These are phyloP conservation scores for Hirschioporus abietinus DNA, from an alignment of 768 basidiomycete genomes.

Conservation along the genomic window DNA sequence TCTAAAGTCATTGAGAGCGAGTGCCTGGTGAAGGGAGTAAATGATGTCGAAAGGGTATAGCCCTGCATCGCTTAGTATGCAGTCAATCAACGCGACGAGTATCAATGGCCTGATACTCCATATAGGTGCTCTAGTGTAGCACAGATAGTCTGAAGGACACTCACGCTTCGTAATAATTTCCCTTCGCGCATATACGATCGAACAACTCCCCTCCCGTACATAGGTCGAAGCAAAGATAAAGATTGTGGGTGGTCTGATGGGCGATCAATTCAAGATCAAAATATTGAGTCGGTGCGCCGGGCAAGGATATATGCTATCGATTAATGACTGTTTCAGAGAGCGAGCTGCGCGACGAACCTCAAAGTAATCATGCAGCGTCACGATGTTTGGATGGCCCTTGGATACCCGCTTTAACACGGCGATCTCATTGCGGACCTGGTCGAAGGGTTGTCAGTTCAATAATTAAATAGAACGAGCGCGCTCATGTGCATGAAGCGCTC, in stretches of 20 bases:
- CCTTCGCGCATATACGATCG: constrained; percentile 96
- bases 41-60: no score
- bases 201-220: constrained; percentile 99
- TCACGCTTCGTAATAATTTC: constrained; percentile 92
- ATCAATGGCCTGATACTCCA: constrained; percentile 14
- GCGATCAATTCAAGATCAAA: not conserved
- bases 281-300: not conserved
- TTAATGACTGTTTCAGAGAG: not conserved
- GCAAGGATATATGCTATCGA: not conserved
- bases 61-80: no score
- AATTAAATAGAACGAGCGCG: not conserved
- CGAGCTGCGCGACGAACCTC: constrained; percentile 34
- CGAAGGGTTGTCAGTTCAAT: not conserved
- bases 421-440: constrained; percentile 94
- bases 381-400: constrained; percentile 84
- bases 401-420: constrained; percentile 91
- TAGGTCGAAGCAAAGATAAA: constrained; percentile 93
- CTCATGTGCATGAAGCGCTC: constrained; percentile 5
- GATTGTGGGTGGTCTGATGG: constrained; percentile 77
- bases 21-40: no score
- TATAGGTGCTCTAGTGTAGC: not conserved
- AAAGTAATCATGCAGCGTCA: constrained; percentile 94
- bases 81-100: no score
- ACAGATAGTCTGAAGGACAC: constrained; percentile 21
- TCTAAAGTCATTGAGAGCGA: no score